These are phyloP conservation scores for Stachybotrys chartarum DNA, from an alignment of 2,329 filamentous ascomycete species.

Conservation along the genomic window DNA sequence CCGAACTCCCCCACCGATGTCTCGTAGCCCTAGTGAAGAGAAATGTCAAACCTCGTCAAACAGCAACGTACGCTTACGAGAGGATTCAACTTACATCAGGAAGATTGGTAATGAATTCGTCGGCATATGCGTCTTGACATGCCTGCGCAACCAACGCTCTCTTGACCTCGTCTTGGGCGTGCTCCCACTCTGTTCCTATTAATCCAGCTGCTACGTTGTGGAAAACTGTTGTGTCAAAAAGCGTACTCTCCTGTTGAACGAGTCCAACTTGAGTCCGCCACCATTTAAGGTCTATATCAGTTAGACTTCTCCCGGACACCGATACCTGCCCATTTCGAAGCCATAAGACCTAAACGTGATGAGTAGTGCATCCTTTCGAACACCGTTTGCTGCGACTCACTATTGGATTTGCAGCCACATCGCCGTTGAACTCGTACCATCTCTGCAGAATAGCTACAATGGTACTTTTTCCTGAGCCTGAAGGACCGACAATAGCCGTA, in stretches of 20 bases:
- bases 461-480: conserved; percentile 62
- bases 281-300: neutral
- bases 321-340: neutral
- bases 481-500: conserved; percentile 62
- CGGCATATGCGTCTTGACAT: neutral
- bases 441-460: conserved; percentile 60
- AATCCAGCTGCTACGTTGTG: conserved; percentile 20
- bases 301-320: neutral
- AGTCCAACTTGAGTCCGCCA: neutral
- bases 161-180: conserved; percentile 1
- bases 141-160: neutral
- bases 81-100: neutral
- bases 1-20: conserved; percentile 47
- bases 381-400: neutral
- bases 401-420: neutral
- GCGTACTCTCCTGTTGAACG: neutral
- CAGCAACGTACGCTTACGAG: neutral
- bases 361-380: neutral
- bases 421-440: conserved; percentile 39
- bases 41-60: neutral
- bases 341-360: neutral
- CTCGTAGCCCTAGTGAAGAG: neutral
- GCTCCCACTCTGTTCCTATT: conserved; percentile 32
- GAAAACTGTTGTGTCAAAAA: neutral
- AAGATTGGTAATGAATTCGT: neutral